Evolutionary conservation across 371 early-diverging fungal genomes (phyloP), one percentile per base, ranked within the genome.

Genomic region (Sporodiniella umbellata): DNA sequence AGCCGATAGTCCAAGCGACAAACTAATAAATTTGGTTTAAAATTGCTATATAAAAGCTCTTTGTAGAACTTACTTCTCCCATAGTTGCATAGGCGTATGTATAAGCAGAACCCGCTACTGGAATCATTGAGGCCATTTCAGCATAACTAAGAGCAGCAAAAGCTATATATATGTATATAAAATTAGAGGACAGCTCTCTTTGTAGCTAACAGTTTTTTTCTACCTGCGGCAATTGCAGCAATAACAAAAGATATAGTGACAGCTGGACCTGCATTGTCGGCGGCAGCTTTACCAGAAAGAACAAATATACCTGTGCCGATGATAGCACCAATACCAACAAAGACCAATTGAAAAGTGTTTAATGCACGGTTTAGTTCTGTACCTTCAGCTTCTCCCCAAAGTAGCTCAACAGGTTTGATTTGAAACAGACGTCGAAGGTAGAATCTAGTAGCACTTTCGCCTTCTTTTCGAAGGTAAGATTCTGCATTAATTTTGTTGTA

Each of bases 41-140:
- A 24, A 0, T n/a, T n/a, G n/a, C n/a, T n/a, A n/a, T n/a, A n/a
- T n/a, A 17, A 18, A 37, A 7, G 17, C 15, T 26, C n/a, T n/a
- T n/a, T n/a, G n/a, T n/a, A n/a, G n/a, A 8, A 38, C 46, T 25
- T 64, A 68, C 69, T 56, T 92, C 92, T 21, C 93, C 93, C 72
- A 91, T 78, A 1, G 91, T 89, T 2, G 90, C 88, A 51, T 90
- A 91, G 8, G 88, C 80, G 51, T 88, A 91, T 0, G 92, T 87
- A 56, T 90, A 92, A 8, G 91, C 87, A 0, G 90, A 90, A 18
- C 93, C 93, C 17, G 91, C 78, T 11, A 90, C 83, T 2, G 93
- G 93, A 33, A 92, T 85, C 85, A 86, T 85, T 14, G 88, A 81
- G 1, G 92, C 84, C 71, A 92, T 70, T 68, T 92, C 93, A 22